These are phyloP conservation scores for Tolypocladium guangdongense DNA, from an alignment of 2,329 filamentous ascomycete genomes.

Conservation along the genomic window DNA sequence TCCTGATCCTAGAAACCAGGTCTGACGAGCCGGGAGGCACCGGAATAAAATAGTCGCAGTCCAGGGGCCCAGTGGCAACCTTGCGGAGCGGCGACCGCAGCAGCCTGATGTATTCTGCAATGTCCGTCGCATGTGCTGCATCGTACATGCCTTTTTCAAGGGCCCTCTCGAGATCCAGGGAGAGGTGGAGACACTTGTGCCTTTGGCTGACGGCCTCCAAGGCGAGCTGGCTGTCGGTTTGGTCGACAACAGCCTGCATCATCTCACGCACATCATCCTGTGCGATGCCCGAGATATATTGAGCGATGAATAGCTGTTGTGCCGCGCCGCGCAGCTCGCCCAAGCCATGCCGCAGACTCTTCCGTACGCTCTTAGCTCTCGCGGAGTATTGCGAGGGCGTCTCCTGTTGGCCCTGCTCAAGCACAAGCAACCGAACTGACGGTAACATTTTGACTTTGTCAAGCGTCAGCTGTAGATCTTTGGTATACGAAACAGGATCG, in stretches of 20 bases:
- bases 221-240: conserved; percentile 7
- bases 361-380: conserved; percentile 22
- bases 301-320: conserved; percentile 18
- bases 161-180: conserved; percentile 42
- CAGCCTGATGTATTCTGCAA: conserved; percentile 39
- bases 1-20: conserved; percentile 31
- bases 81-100: conserved; percentile 29
- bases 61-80: conserved; percentile 3
- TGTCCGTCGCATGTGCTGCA: conserved; percentile 18
- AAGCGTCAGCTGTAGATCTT: conserved; percentile 36
- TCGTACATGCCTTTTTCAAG: conserved; percentile 37
- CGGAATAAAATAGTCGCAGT: conserved; percentile 21
- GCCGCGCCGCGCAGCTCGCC: conserved; percentile 7
- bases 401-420: conserved; percentile 45
- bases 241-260: conserved; percentile 16
- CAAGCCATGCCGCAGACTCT: conserved; percentile 26
- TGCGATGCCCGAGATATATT: conserved; percentile 43
- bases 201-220: conserved; percentile 33
- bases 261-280: conserved; percentile 32
- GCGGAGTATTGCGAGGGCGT: conserved; percentile 36
- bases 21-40: conserved; percentile 19
- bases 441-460: conserved; percentile 40
- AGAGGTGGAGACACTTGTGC: conserved; percentile 47
- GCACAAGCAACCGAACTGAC: conserved; percentile 39
- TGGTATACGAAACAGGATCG: conserved; percentile 40